Conservation (phyloP, 2,329 filamentous ascomycete species). For the Penicillium sp. region DNA sequence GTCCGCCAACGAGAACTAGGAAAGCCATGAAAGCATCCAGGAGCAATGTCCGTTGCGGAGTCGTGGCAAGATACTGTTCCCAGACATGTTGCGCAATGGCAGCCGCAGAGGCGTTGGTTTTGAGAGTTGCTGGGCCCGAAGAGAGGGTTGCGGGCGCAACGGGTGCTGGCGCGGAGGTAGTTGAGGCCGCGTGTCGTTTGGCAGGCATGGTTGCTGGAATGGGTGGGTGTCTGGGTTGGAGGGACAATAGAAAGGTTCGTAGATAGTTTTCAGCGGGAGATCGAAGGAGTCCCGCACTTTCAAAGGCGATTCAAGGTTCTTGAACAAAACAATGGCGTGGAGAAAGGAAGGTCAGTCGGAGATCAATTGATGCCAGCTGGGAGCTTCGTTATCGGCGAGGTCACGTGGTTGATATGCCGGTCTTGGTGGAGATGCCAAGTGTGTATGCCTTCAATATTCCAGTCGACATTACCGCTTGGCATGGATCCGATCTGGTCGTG, state of each 20-base stretch:
- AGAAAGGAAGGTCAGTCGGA: constrained; percentile 9
- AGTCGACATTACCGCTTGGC: background rate
- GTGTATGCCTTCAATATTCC: background rate
- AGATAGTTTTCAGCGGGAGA: background rate
- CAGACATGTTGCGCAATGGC: constrained; percentile 71
- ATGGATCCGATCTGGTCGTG: background rate
- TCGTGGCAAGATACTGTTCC: constrained; percentile 76
- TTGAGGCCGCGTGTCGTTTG: constrained; percentile 34
- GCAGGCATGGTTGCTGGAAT: constrained; percentile 28
- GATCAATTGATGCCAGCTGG: constrained; percentile 29
- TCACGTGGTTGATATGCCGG: constrained; percentile 23
- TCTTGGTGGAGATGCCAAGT: constrained; percentile 6
- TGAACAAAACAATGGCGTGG: constrained; percentile 21
- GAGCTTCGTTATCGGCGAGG: constrained; percentile 29
- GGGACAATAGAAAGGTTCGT: constrained; percentile 16
- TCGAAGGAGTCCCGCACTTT: background rate
- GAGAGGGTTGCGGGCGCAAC: constrained; percentile 33
- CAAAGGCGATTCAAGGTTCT: background rate
- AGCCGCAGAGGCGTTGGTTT: constrained; percentile 43
- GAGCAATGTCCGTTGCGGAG: constrained; percentile 87
- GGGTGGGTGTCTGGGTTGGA: constrained; percentile 29
- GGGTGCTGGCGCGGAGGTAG: constrained; percentile 30
- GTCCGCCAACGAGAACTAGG: constrained; percentile 76
- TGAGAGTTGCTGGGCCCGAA: constrained; percentile 40
- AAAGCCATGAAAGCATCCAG: constrained; percentile 91